phyloP scores from a whole-genome alignment of 495 filamentous ascomycete genomes.

The Aspergillus baeticus region DNA sequence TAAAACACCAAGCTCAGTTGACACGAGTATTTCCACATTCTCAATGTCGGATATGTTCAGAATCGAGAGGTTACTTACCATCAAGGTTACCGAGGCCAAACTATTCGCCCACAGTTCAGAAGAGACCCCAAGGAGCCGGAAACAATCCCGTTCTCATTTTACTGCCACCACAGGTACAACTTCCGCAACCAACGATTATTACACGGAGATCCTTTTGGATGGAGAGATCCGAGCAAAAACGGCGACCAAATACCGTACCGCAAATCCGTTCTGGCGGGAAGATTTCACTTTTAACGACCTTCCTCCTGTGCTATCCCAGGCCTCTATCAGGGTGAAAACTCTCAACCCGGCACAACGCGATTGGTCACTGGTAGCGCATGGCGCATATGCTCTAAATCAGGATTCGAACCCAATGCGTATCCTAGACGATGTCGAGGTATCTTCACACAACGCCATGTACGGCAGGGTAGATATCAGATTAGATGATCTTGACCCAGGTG shows the following conservation, averaged over 20 bases:
- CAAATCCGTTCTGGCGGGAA: constrained; percentile 92
- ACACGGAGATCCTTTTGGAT: constrained; percentile 90
- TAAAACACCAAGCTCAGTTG: constrained; percentile 24
- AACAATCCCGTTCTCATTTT: constrained; percentile 39
- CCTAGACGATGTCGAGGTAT: constrained; percentile 51
- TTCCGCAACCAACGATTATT: constrained; percentile 55
- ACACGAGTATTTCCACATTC: constrained; percentile 10
- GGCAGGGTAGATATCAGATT: constrained; percentile 81
- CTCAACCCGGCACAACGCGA: constrained; percentile 53
- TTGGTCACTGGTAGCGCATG: constrained; percentile 51
- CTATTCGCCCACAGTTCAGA: constrained; percentile 37
- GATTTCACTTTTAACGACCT: constrained; percentile 86
- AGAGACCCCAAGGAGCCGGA: constrained; percentile 38
- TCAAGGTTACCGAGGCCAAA: constrained; percentile 63
- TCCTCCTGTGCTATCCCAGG: constrained; percentile 72
- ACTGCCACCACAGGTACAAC: constrained; percentile 27
- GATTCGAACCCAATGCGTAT: constrained; percentile 43
- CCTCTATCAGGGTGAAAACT: constrained; percentile 79
- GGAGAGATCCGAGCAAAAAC: constrained; percentile 86
- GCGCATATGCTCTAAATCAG: constrained; percentile 42
- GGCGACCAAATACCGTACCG: constrained; percentile 74
- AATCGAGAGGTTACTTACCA: constrained; percentile 58
- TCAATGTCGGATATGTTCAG: constrained; percentile 59
- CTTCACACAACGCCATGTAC: constrained; percentile 56
- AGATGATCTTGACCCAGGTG: constrained; percentile 76